Percentiles rank a stretch among this genome's conserved stretches.
These are phyloP conservation scores for Henckelia pumila DNA, from an alignment of 257 asterid genomes.

Conservation along the genomic window DNA sequence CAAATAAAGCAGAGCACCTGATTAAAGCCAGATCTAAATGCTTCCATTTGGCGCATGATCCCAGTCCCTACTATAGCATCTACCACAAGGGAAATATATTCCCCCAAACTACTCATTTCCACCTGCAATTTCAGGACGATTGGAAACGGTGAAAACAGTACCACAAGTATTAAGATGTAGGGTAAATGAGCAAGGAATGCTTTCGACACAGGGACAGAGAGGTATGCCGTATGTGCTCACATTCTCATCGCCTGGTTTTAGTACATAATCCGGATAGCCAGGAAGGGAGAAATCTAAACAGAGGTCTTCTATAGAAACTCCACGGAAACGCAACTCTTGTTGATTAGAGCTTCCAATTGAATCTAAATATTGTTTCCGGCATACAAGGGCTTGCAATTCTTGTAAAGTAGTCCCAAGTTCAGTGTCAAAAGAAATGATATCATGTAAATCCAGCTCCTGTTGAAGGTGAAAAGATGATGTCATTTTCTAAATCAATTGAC, in stretches of 20 bases:
- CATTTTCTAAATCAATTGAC: neutral
- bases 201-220: conserved; percentile 8
- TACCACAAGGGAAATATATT: conserved; percentile 75
- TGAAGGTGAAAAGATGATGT: conserved; percentile 25
- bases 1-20: conserved; percentile 49
- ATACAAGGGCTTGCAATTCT: conserved; percentile 89
- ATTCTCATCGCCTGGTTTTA: conserved; percentile 65
- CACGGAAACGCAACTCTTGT: conserved; percentile 61
- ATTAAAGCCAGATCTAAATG: conserved; percentile 94
- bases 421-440: conserved; percentile 69
- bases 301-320: conserved; percentile 82
- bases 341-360: conserved; percentile 47
- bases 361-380: conserved; percentile 63
- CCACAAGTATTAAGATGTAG: neutral
- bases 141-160: conserved; percentile 4
- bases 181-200: neutral
- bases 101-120: conserved; percentile 71
- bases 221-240: conserved; percentile 36
- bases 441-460: conserved; percentile 95
- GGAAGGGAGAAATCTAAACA: conserved; percentile 94
- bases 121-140: conserved; percentile 48
- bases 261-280: conserved; percentile 80
- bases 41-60: conserved; percentile 79
- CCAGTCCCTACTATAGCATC: conserved; percentile 86
- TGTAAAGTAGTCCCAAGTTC: conserved; percentile 83